Evolutionary conservation across 345 rosid genomes (phyloP).

Genomic region (Dimocarpus longan): DNA sequence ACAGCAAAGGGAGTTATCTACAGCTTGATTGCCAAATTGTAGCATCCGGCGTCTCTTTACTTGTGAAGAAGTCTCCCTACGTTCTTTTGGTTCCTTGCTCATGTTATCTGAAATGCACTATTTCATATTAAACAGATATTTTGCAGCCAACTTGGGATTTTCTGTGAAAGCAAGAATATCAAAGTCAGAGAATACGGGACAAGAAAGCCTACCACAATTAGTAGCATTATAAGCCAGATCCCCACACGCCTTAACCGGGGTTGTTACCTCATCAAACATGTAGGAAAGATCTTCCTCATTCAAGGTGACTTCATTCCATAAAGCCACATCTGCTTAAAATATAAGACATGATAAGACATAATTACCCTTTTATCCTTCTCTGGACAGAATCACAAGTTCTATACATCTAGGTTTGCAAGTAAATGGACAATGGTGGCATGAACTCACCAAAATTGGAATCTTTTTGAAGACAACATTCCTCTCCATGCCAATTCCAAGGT

Average conservation of each 20-base stretch:
- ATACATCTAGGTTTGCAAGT: background rate
- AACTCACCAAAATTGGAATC: constrained; percentile 29
- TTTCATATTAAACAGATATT: constrained; percentile 22
- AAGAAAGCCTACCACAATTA: constrained; percentile 39
- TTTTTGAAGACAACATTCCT: constrained; percentile 36
- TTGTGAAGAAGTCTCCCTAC: constrained; percentile 53
- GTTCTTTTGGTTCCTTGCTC: constrained; percentile 53
- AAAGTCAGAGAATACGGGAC: background rate
- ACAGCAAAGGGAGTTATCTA: constrained; percentile 53
- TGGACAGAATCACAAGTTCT: background rate
- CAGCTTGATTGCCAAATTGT: constrained; percentile 63
- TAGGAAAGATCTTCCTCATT: constrained; percentile 83
- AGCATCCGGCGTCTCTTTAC: constrained; percentile 90
- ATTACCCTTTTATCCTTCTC: background rate
- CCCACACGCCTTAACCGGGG: constrained; percentile 86
- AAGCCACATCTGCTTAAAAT: constrained; percentile 29
- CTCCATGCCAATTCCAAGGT: constrained; percentile 46
- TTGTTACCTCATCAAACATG: constrained; percentile 79
- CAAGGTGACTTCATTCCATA: constrained; percentile 58
- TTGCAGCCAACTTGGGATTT: background rate
- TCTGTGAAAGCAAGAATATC: background rate
- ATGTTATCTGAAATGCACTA: constrained; percentile 43
- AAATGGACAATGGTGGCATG: background rate
- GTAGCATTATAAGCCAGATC: constrained; percentile 61
- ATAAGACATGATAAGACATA: background rate